phyloP scores from a whole-genome alignment of 352 stramenopile genomes.

The Globisporangium mamillatum region DNA sequence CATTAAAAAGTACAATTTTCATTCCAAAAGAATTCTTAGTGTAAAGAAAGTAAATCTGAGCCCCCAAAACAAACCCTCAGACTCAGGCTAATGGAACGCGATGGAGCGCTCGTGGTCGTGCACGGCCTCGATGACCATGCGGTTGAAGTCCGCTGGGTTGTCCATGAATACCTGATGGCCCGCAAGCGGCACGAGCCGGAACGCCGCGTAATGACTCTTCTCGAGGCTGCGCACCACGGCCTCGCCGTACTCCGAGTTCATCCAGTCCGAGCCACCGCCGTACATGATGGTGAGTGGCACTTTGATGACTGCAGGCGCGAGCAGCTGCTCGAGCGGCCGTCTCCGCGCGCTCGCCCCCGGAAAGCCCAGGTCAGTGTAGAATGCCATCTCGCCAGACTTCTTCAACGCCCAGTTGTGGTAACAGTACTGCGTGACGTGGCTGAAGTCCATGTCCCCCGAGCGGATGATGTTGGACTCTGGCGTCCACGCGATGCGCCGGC shows the following conservation, averaged over 20 bases:
- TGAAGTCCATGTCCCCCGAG: slow-evolving; percentile 63
- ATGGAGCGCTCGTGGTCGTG: slow-evolving; percentile 53
- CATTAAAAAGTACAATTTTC: background rate
- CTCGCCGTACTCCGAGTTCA: slow-evolving; percentile 64
- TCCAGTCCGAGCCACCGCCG: slow-evolving; percentile 74
- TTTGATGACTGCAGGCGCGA: slow-evolving; percentile 45
- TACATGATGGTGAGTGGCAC: slow-evolving; percentile 84
- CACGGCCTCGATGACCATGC: slow-evolving; percentile 64
- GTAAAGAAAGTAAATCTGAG: background rate
- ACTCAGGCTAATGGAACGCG: slow-evolving; percentile 7
- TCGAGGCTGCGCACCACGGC: slow-evolving; percentile 56
- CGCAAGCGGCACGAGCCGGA: slow-evolving; percentile 60
- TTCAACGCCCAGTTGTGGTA: slow-evolving; percentile 84
- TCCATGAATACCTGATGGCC: slow-evolving; percentile 88
- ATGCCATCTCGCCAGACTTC: slow-evolving; percentile 62
- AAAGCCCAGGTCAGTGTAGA: slow-evolving; percentile 70
- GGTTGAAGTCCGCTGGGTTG: slow-evolving; percentile 76
- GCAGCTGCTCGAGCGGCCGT: slow-evolving; percentile 47
- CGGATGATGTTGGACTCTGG: slow-evolving; percentile 72
- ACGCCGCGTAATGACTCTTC: slow-evolving; percentile 60
- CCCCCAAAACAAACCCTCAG: too few relatives aligned
- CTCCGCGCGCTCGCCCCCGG: slow-evolving; percentile 54
- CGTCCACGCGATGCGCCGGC: slow-evolving; percentile 55
- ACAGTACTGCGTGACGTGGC: slow-evolving; percentile 67
- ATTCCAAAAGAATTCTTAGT: background rate